Conservation (phyloP, 148 eudicot species). For the Heliosperma pusillum region DNA sequence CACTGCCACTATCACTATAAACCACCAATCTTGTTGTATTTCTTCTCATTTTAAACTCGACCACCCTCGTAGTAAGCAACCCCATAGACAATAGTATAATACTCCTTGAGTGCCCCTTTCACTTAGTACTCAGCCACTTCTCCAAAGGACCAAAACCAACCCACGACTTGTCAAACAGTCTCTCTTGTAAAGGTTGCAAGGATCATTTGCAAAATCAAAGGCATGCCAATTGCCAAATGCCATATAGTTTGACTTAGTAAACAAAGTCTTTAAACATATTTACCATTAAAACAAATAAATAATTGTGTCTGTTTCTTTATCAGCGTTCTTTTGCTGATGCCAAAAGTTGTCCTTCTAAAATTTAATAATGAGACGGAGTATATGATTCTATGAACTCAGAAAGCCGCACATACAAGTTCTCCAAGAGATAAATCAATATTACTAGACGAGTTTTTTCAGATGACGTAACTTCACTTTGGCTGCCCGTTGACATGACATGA, state of each 20-base stretch:
- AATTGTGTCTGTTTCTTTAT: background rate
- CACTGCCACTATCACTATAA: too few species aligned
- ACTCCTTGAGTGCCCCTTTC: background rate
- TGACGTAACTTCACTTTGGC: background rate
- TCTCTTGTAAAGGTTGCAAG: too few species aligned
- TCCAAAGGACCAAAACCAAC: background rate
- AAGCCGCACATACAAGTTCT: background rate
- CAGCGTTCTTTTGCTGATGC: background rate
- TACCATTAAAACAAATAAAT: too few species aligned
- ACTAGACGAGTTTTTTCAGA: conserved; percentile 11
- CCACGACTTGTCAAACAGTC: background rate
- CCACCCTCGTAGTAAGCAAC: too few species aligned
- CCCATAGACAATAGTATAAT: too few species aligned
- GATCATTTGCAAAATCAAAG: background rate
- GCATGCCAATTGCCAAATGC: background rate
- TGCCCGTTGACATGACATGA: background rate
- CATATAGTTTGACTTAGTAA: background rate
- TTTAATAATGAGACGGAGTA: background rate
- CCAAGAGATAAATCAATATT: conserved; percentile 14
- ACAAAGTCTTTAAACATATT: background rate
- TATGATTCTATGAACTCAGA: too few species aligned
- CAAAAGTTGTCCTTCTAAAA: background rate
- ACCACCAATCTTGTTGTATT: too few species aligned
- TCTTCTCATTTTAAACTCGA: too few species aligned
- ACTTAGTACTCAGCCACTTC: background rate